Conservation (phyloP, 2,329 filamentous ascomycete species). For the Cercospora sojina region DNA sequence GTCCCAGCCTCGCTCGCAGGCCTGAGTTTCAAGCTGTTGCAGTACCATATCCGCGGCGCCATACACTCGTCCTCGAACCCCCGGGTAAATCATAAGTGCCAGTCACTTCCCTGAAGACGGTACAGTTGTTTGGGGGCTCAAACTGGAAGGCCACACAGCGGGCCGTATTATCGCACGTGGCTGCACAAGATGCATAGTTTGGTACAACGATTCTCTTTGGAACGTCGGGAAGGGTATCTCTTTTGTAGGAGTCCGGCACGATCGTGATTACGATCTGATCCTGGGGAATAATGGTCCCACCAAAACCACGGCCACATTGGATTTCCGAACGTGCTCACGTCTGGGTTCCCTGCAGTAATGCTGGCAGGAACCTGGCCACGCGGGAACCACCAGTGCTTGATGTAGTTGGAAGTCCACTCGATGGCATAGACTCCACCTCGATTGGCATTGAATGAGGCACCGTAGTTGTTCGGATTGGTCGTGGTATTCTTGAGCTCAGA, state of each 20-base stretch:
- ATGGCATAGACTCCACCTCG: slow-evolving; percentile 40
- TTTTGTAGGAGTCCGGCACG: slow-evolving; percentile 6
- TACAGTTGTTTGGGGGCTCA: slow-evolving; percentile 30
- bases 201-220: slow-evolving; percentile 16
- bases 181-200: slow-evolving; percentile 24
- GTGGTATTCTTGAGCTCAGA: slow-evolving; percentile 24
- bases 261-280: neutral
- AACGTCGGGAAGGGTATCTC: neutral
- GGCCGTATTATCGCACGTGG: slow-evolving; percentile 29
- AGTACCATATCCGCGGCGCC: neutral
- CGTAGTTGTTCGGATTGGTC: slow-evolving; percentile 37
- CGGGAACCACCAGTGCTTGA: slow-evolving; percentile 41
- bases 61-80: slow-evolving; percentile 11
- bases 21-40: neutral
- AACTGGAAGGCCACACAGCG: slow-evolving; percentile 36
- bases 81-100: slow-evolving; percentile 27
- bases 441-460: slow-evolving; percentile 33
- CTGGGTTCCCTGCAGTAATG: slow-evolving; percentile 52
- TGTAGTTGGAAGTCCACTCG: slow-evolving; percentile 38
- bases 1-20: neutral
- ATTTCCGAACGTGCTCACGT: slow-evolving; percentile 61
- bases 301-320: slow-evolving; percentile 39
- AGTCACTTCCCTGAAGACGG: slow-evolving; percentile 33
- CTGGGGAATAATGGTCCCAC: slow-evolving; percentile 14
- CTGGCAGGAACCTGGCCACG: slow-evolving; percentile 37